Evolutionary conservation across 768 basidiomycete species (phyloP), one percentile per base, ranked within the genome.

Genomic region (Naganishia friedmannii): DNA sequence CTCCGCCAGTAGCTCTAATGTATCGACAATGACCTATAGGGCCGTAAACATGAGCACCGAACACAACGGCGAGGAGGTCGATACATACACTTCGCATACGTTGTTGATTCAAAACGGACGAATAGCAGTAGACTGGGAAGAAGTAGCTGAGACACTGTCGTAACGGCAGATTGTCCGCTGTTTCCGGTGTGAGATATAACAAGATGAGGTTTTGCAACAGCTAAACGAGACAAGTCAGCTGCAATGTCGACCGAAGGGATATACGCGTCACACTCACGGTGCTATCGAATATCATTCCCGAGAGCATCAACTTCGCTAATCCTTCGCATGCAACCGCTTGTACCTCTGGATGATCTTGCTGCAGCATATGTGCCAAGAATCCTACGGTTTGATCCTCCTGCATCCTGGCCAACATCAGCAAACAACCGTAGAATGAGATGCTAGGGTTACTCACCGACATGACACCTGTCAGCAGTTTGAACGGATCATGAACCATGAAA

Each of bases 81-180:
- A 19, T 9, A 65, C 86, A 73, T 84, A 87, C 84, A 84, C 86
- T 78, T 74, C 85, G 85, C 84, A 96, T 88, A n/a, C 85, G 80
- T 21, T 85, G 79, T 80, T 96, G 93, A 75, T 94, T 91, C 26
- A 74, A 74, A 6, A 85, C 79, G 0, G 89, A 88, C n/a, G 91
- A 91, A 80, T 88, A 91, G 79, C 90, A 90, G 77, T 89, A 96
- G 0, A 88, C 87, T 1, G 88, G 90, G 81, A 94, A 88, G 84
- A 95, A 95, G 78, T 89, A 90, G 3, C 88, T 85, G 46, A 96
- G 81, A 75, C 89, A 92, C 79, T 97, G 94, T 51, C 91, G 86
- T 21, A 97, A 83, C 67, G 89, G 86, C 70, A 91, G 89, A 75
- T 95, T 97, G 32, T 88, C 86, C 19, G 83, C 85, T 1, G 91